Base-by-base conservation (phyloP, 768 basidiomycete species). In the Porphyrellus cyaneotinctus region DNA sequence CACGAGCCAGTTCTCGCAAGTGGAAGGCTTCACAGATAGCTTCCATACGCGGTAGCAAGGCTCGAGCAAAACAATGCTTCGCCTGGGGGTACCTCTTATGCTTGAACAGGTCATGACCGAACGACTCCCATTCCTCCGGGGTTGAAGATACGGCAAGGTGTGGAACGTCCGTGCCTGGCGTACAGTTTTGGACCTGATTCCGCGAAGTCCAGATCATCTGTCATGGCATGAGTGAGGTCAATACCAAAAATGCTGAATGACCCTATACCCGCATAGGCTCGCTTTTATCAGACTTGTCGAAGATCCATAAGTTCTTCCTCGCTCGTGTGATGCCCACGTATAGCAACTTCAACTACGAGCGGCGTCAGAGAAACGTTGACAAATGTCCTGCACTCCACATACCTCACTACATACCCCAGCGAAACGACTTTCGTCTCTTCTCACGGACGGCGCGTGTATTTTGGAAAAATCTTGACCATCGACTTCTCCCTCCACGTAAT, bases 251-350 rank as follows among this genome's bases (percentile, higher is more conserved):
- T n/a, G 3, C 15, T 6, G 10, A 22, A 22, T 2, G 4, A 1
- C 35, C 1, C 20, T 33, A 55, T 43, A 85, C 85, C 58, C 75
- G 71, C 79, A 86, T 81, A 2, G 83, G 76, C 36, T 80, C 76
- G 18, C 77, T 72, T 52, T 76, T 80, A 2, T 72, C 66, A 0
- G 85, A 86, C 31, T 72, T 74, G 61, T 88, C 87, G 2, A 78
- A 78, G 22, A 88, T 80, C 84, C 87, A 86, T 8, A 88, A 61
- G 47, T 85, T 84, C 49, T 82, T 83, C 37, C 82, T 75, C 1
- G 86, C 85, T 38, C 87, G 68, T 0, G 87, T 88, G 17, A 87
- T 76, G 0, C 84, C 87, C 4, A 88, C 86, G 52, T 88, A 88
- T 0, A 88, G 67, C 37, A 73, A 76, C 58, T 88, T 88, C 23